phyloP scores from a whole-genome alignment of 257 asterid genomes.

The Nicotiana otophora region DNA sequence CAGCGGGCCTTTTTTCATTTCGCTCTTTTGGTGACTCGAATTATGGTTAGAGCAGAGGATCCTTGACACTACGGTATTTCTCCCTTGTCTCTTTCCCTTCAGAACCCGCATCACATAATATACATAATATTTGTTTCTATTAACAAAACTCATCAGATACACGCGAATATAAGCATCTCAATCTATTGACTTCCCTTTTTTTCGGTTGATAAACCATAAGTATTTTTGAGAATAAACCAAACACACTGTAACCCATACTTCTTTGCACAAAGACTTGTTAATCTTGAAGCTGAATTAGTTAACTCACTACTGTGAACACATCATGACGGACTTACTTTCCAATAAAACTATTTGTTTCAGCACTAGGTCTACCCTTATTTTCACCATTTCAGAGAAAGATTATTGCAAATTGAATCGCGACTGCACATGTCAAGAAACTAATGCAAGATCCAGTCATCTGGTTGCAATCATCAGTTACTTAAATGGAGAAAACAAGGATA shows the following conservation, averaged over 20 bases:
- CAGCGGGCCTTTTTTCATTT: neutral
- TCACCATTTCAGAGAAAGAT: neutral
- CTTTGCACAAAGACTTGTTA: neutral
- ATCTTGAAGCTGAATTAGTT: neutral
- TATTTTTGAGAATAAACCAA: neutral
- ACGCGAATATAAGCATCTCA: neutral
- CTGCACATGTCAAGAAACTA: neutral
- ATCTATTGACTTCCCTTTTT: neutral
- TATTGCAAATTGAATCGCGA: neutral
- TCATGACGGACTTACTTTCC: neutral
- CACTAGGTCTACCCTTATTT: neutral
- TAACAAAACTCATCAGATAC: neutral
- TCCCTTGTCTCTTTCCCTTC: neutral
- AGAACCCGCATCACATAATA: neutral
- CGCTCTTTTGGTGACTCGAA: neutral
- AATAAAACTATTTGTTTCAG: neutral
- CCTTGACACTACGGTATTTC: neutral
- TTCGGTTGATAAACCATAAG: neutral
- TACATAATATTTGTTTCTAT: neutral
- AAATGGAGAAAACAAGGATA: neutral
- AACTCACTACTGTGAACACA: neutral
- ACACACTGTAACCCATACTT: neutral
- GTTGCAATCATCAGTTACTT: neutral
- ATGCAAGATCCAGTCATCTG: neutral
- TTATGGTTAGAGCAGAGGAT: neutral